phyloP scores from a whole-genome alignment of 1,284 basidiomycete species.

The Agroathelia rolfsii region DNA sequence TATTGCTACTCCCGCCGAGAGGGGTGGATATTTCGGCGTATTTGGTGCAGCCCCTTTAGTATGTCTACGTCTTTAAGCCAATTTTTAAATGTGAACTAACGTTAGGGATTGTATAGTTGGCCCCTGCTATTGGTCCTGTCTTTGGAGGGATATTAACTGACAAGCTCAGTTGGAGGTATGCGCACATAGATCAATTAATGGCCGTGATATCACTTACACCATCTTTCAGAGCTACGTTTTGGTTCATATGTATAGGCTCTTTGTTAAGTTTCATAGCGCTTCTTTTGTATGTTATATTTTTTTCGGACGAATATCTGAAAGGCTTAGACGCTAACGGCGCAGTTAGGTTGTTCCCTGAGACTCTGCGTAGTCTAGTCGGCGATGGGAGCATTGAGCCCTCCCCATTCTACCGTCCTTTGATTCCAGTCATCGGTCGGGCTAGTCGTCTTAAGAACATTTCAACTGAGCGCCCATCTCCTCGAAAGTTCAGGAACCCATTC shows the following conservation, averaged over 20 bases:
- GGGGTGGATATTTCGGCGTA: conserved; percentile 14
- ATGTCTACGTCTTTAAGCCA: too few species aligned
- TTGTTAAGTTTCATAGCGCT: conserved; percentile 43
- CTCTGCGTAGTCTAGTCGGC: conserved; percentile 44
- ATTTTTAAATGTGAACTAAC: too few species aligned
- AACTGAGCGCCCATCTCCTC: conserved; percentile 21
- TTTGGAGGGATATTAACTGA: conserved; percentile 52
- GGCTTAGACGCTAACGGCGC: conserved; percentile 1
- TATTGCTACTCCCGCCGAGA: conserved; percentile 14
- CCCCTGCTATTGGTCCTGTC: conserved; percentile 42
- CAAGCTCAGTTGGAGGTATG: conserved; percentile 57
- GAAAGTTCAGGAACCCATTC: conserved; percentile 46
- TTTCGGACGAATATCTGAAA: conserved; percentile 1
- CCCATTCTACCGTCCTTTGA: conserved; percentile 37
- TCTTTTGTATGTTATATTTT: conserved; percentile 34
- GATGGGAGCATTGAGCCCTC: conserved; percentile 45
- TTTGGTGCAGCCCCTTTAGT: conserved; percentile 3
- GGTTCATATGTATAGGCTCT: conserved; percentile 63
- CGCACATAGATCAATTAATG: conserved; percentile 1
- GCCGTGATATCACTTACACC: background rate
- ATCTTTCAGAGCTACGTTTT: conserved; percentile 57
- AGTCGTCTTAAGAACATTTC: conserved; percentile 9
- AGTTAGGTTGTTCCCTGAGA: conserved; percentile 50
- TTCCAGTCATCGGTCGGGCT: conserved; percentile 41
- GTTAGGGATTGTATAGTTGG: too few species aligned